Percentiles rank a stretch among this genome's conserved stretches.
Evolutionary conservation across 2,329 filamentous ascomycete species (phyloP).

Genomic region (Claviceps purpurea): DNA sequence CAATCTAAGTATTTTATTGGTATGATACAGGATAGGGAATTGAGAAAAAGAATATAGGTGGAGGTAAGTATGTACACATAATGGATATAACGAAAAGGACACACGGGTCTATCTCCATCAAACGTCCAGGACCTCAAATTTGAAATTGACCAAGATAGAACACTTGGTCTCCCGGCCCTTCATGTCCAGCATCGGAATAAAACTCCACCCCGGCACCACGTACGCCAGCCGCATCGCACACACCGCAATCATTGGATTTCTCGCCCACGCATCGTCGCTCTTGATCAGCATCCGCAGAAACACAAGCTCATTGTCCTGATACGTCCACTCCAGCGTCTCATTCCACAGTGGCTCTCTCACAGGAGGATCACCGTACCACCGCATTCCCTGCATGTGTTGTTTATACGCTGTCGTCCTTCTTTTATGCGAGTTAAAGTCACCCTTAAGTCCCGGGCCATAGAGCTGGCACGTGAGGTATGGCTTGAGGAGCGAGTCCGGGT

Average conservation of each 20-base stretch:
- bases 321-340: slow-evolving; percentile 54
- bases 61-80: no score
- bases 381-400: slow-evolving; percentile 41
- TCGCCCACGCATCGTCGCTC: slow-evolving; percentile 48
- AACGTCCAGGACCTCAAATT: slow-evolving; percentile 40
- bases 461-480: slow-evolving; percentile 55
- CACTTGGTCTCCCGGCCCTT: slow-evolving; percentile 51
- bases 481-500: slow-evolving; percentile 36
- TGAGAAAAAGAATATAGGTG: slow-evolving; percentile 12
- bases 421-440: slow-evolving; percentile 33
- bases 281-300: slow-evolving; percentile 55
- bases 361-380: slow-evolving; percentile 43
- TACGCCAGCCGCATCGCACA: slow-evolving; percentile 47
- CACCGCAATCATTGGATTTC: slow-evolving; percentile 49
- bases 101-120: slow-evolving; percentile 9
- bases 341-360: slow-evolving; percentile 52
- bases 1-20: no score
- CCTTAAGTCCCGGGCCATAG: slow-evolving; percentile 40
- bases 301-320: slow-evolving; percentile 50
- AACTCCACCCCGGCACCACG: slow-evolving; percentile 43
- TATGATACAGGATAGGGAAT: neutral
- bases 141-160: slow-evolving; percentile 47
- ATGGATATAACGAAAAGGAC: slow-evolving; percentile 3
- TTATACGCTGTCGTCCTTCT: slow-evolving; percentile 48
- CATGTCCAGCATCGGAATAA: slow-evolving; percentile 51